Conservation (phyloP, 306 rosid genomes). For the Vicia villosa region DNA sequence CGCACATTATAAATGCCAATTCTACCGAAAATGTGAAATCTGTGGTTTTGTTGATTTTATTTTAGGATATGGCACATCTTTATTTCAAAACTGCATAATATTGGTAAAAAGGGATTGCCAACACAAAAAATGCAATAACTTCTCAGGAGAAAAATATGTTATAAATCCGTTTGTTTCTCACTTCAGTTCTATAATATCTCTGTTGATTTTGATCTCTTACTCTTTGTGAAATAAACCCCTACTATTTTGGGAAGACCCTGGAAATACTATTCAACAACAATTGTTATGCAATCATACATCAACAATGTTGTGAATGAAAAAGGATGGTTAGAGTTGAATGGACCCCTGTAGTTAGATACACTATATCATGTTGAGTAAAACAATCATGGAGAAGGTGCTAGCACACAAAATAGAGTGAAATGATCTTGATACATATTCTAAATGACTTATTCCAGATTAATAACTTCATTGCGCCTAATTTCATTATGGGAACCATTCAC, state of each 20-base stretch:
- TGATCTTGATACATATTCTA: too few relatives aligned
- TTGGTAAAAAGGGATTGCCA: conserved; percentile 55
- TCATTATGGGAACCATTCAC: too few relatives aligned
- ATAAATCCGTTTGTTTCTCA: conserved; percentile 59
- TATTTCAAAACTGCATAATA: conserved; percentile 72
- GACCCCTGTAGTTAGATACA: too few relatives aligned
- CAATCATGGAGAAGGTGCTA: too few relatives aligned
- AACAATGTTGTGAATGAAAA: too few relatives aligned
- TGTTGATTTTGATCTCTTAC: conserved; percentile 39
- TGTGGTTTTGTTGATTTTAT: conserved; percentile 78
- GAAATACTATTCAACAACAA: conserved; percentile 64
- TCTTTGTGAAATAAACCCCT: conserved; percentile 20
- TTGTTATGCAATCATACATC: conserved; percentile 75
- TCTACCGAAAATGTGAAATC: conserved; percentile 69
- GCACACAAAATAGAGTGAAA: too few relatives aligned
- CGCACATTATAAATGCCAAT: conserved; percentile 66
- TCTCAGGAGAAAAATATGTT: conserved; percentile 58
- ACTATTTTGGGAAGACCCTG: conserved; percentile 82
- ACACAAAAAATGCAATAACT: conserved; percentile 74
- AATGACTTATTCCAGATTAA: too few relatives aligned
- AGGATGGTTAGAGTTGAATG: too few relatives aligned
- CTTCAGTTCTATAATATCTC: conserved; percentile 49
- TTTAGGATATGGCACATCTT: conserved; percentile 63
- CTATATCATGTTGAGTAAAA: too few relatives aligned
- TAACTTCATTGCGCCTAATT: too few relatives aligned